These are phyloP conservation scores for Colletotrichum orchidophilum DNA, from an alignment of 2,329 filamentous ascomycete species.

Conservation along the genomic window DNA sequence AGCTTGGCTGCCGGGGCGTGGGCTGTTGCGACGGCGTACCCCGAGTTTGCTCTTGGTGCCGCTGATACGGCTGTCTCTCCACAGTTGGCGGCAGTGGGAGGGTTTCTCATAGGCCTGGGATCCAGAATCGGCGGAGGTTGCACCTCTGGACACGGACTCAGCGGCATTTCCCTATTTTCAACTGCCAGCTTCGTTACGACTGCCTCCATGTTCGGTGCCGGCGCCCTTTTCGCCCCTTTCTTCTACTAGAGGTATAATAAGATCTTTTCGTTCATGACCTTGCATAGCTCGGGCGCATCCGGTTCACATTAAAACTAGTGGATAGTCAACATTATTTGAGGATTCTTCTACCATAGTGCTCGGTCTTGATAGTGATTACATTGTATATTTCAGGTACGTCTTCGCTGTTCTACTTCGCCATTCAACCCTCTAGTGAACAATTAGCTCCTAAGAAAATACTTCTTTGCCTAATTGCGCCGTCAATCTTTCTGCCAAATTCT, in stretches of 20 bases:
- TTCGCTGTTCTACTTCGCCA: too few species aligned
- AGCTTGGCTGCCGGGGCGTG: conserved; percentile 61
- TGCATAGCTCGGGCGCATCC: too few species aligned
- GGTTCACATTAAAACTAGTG: not conserved
- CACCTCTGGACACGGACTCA: conserved; percentile 75
- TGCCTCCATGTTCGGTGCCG: conserved; percentile 64
- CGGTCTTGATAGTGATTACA: not conserved
- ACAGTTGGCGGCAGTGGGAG: conserved; percentile 58
- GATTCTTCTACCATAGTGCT: not conserved
- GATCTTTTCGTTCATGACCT: not conserved
- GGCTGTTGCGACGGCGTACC: conserved; percentile 44
- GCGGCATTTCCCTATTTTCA: conserved; percentile 70
- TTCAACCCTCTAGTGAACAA: not conserved
- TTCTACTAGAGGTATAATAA: conserved; percentile 33
- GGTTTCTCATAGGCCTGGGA: conserved; percentile 66
- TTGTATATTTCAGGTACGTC: not conserved
- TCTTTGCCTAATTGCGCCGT: not conserved
- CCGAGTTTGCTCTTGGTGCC: conserved; percentile 40
- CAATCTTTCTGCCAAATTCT: not conserved
- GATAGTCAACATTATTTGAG: not conserved
- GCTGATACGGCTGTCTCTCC: conserved; percentile 45
- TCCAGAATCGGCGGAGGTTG: conserved; percentile 72
- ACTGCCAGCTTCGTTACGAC: conserved; percentile 71
- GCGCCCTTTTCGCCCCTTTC: conserved; percentile 41
- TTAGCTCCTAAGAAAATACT: not conserved